Percentiles rank a stretch among this genome's conserved stretches.
Evolutionary conservation across 2,329 filamentous ascomycete genomes (phyloP).

Genomic region (Ceratocystis diversiconidia): DNA sequence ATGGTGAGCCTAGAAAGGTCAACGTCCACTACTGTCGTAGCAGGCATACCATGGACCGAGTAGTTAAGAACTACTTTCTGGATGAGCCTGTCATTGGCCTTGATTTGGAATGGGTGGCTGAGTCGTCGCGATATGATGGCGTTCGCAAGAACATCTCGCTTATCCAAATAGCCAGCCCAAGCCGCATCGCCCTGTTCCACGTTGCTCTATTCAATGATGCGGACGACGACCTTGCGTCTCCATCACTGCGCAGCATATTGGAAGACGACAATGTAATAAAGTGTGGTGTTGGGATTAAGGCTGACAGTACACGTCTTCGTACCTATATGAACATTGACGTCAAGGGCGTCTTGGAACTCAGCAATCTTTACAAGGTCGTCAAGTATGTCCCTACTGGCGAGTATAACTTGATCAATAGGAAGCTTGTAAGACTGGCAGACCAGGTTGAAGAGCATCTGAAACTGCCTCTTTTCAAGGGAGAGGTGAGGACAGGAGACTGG

Average conservation of each 20-base stretch:
- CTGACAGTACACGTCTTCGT: slow-evolving; percentile 53
- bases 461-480: slow-evolving; percentile 62
- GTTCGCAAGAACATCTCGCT: slow-evolving; percentile 61
- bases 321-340: slow-evolving; percentile 52
- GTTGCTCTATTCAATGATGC: slow-evolving; percentile 46
- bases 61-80: slow-evolving; percentile 48
- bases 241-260: slow-evolving; percentile 56
- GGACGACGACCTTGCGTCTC: slow-evolving; percentile 46
- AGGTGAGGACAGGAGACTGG: slow-evolving; percentile 67
- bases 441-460: slow-evolving; percentile 59
- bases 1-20: slow-evolving; percentile 37
- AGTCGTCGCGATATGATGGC: slow-evolving; percentile 32
- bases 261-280: slow-evolving; percentile 58
- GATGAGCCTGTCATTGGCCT: slow-evolving; percentile 64
- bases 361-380: slow-evolving; percentile 66
- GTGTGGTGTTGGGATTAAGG: slow-evolving; percentile 60
- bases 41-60: slow-evolving; percentile 50
- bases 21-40: slow-evolving; percentile 66
- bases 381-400: slow-evolving; percentile 41
- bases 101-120: slow-evolving; percentile 69
- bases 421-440: slow-evolving; percentile 47
- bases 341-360: slow-evolving; percentile 62
- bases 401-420: slow-evolving; percentile 48
- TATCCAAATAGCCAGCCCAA: slow-evolving; percentile 67
- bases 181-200: slow-evolving; percentile 69